Conservation (phyloP, 805 yeast genomes). For the Helenozyma baotianmanensis region DNA sequence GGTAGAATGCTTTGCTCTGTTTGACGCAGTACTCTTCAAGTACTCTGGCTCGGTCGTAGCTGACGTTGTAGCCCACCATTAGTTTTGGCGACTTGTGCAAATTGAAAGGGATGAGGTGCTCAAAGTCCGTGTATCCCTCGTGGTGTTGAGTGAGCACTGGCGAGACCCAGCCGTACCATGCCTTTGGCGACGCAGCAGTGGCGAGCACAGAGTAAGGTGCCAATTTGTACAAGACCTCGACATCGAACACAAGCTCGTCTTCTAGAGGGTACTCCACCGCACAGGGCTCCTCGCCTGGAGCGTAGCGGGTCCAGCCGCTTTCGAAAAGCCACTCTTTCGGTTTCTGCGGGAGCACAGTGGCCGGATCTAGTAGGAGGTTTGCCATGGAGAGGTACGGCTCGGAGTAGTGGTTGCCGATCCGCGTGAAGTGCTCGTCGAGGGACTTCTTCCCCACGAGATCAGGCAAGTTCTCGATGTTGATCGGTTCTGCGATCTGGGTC, state of each 20-base stretch:
- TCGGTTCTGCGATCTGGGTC: slow-evolving; percentile 59
- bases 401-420: slow-evolving; percentile 55
- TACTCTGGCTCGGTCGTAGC: slow-evolving; percentile 86
- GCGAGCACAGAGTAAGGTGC: slow-evolving; percentile 78
- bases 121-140: slow-evolving; percentile 29
- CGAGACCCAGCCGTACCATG: slow-evolving; percentile 95
- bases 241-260: slow-evolving; percentile 76
- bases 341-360: slow-evolving; percentile 33
- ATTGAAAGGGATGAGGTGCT: slow-evolving; percentile 77
- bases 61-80: slow-evolving; percentile 84
- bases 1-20: slow-evolving; percentile 65
- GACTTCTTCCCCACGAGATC: slow-evolving; percentile 59
- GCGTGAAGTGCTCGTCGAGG: slow-evolving; percentile 81
- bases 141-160: slow-evolving; percentile 60
- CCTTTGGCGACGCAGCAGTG: slow-evolving; percentile 65
- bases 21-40: slow-evolving; percentile 73
- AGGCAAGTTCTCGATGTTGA: slow-evolving; percentile 58
- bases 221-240: slow-evolving; percentile 75
- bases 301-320: slow-evolving; percentile 83
- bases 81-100: slow-evolving; percentile 45
- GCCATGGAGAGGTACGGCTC: slow-evolving; percentile 58
- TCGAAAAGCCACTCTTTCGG: slow-evolving; percentile 53
- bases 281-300: slow-evolving; percentile 46
- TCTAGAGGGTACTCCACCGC: slow-evolving; percentile 68
- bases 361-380: slow-evolving; percentile 31